phyloP scores from a whole-genome alignment of 257 asterid species.

The Lithospermum erythrorhizon region DNA sequence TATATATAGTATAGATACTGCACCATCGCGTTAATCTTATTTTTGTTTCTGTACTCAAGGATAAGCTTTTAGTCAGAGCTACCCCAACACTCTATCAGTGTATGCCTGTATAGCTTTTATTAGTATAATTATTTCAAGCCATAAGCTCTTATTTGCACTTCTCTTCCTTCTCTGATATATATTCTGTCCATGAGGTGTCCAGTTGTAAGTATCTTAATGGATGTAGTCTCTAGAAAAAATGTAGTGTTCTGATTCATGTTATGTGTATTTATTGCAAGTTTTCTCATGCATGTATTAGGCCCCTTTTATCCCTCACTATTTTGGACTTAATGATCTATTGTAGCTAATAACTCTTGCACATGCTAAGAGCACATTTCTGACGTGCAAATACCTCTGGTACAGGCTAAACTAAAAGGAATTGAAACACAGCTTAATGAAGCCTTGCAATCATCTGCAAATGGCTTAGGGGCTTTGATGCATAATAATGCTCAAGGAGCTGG shows the following conservation, averaged over 20 bases:
- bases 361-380: neutral
- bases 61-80: neutral
- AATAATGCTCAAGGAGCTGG: conserved; percentile 28
- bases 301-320: neutral
- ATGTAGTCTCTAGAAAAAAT: too few relatives aligned
- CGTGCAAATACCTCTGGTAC: conserved; percentile 1
- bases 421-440: conserved; percentile 72
- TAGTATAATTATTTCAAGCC: too few relatives aligned
- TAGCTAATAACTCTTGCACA: neutral
- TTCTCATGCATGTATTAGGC: neutral
- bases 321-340: neutral
- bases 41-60: neutral
- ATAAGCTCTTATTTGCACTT: too few relatives aligned
- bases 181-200: too few relatives aligned
- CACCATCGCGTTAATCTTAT: too few relatives aligned
- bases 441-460: conserved; percentile 36
- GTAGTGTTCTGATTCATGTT: too few relatives aligned
- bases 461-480: conserved; percentile 34
- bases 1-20: too few relatives aligned
- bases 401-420: conserved; percentile 64
- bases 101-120: too few relatives aligned
- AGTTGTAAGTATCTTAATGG: too few relatives aligned
- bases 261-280: too few relatives aligned
- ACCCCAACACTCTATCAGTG: neutral
- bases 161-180: too few relatives aligned